These are phyloP conservation scores for Aureobasidium sp. DNA, from an alignment of 2,329 filamentous ascomycete species.

Conservation along the genomic window DNA sequence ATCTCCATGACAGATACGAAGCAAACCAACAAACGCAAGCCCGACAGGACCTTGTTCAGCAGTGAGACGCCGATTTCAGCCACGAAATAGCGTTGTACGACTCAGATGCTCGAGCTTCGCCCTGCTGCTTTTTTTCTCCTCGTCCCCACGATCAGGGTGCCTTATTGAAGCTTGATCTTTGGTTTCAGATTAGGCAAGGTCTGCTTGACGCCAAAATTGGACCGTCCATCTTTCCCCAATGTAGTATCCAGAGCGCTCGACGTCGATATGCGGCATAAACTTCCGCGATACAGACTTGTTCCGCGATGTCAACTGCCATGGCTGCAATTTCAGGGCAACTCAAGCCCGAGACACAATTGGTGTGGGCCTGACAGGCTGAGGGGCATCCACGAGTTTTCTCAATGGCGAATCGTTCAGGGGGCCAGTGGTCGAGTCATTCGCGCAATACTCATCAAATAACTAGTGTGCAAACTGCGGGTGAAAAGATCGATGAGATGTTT, in stretches of 20 bases:
- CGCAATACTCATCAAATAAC: not conserved
- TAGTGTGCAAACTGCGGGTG: not conserved
- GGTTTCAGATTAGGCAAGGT: conserved; percentile 8
- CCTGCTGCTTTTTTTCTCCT: not conserved
- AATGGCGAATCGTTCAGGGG: not conserved
- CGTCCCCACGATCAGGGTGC: not conserved
- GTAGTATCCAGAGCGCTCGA: not conserved
- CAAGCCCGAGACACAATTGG: not conserved
- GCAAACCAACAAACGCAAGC: not conserved
- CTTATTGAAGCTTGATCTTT: conserved; percentile 7
- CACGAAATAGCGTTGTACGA: conserved; percentile 7
- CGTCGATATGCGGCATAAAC: not conserved
- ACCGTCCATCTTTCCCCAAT: not conserved
- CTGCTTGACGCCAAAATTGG: not conserved
- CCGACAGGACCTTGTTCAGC: not conserved
- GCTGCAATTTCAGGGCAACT: not conserved
- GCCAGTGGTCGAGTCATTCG: not conserved
- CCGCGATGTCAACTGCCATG: not conserved
- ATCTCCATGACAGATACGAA: not conserved
- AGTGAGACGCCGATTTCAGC: conserved; percentile 6
- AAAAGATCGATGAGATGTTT: not conserved
- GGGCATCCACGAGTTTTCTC: not conserved
- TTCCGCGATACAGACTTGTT: not conserved
- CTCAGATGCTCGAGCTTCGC: conserved; percentile 2
- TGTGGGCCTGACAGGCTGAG: not conserved